These are phyloP conservation scores for Schizosaccharomyces osmophilus DNA, from an alignment of 805 yeast species.

Conservation along the genomic window DNA sequence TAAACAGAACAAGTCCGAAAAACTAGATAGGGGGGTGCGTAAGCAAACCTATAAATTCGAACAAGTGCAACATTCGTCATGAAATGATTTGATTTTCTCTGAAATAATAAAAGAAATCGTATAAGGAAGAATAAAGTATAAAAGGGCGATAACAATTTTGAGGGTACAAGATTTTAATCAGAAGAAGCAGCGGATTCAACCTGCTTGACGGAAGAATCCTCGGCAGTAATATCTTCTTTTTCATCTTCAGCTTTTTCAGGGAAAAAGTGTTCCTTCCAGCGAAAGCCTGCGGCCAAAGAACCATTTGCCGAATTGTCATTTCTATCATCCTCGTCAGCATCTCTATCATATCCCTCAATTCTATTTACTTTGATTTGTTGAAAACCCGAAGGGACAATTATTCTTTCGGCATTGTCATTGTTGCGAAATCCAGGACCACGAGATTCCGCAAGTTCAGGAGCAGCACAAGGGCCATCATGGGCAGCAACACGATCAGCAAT, in stretches of 20 bases:
- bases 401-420: background rate
- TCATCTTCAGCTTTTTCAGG: background rate
- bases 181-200: background rate
- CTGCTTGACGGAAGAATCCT: background rate
- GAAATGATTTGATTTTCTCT: too few relatives aligned
- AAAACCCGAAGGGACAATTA: background rate
- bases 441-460: slow-evolving; percentile 9
- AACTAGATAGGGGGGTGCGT: too few relatives aligned
- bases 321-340: background rate
- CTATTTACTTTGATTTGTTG: background rate
- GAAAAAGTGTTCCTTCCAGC: slow-evolving; percentile 1
- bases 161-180: background rate
- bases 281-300: background rate
- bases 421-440: background rate
- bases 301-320: background rate
- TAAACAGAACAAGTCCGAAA: too few relatives aligned
- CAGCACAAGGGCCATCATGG: slow-evolving; percentile 23
- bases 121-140: background rate
- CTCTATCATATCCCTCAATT: background rate
- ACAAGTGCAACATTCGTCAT: too few relatives aligned
- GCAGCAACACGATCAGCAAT: slow-evolving; percentile 20
- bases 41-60: too few relatives aligned
- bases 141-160: background rate
- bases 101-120: too few relatives aligned
- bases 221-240: background rate